Evolutionary conservation across 306 rosid species (phyloP).

Genomic region (Citrullus colocynthis): DNA sequence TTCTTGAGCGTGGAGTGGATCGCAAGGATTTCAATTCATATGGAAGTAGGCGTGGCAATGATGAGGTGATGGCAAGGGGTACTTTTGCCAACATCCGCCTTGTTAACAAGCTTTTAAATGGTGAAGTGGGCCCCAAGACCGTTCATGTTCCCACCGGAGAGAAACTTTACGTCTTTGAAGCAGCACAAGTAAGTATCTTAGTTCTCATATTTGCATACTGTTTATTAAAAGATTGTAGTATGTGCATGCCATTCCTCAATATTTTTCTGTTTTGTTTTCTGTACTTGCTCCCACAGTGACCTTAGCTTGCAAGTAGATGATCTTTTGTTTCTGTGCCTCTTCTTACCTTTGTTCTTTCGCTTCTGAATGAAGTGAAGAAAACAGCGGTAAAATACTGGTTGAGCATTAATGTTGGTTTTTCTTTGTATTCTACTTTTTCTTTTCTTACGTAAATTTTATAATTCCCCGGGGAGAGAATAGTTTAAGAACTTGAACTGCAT

Average conservation of each 20-base stretch:
- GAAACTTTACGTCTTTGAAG: constrained; percentile 65
- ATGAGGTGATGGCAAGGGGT: constrained; percentile 94
- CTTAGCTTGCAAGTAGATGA: neutral
- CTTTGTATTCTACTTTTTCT: neutral
- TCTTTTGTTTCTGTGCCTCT: neutral
- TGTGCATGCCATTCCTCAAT: neutral
- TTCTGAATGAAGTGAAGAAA: neutral
- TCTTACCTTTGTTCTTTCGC: neutral
- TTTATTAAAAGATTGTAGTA: neutral
- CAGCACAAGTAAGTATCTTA: constrained; percentile 53
- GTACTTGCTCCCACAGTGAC: neutral
- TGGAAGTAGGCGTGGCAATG: constrained; percentile 93
- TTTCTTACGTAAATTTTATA: neutral
- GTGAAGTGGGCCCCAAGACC: constrained; percentile 84
- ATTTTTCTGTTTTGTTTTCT: neutral
- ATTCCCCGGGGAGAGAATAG: neutral
- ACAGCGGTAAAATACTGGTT: neutral
- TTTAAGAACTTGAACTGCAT: neutral
- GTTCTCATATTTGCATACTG: neutral
- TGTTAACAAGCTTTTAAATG: constrained; percentile 83
- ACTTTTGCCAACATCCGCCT: constrained; percentile 87
- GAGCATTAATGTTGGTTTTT: neutral
- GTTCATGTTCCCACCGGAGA: constrained; percentile 80
- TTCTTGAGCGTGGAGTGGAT: constrained; percentile 66
- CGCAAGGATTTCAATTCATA: constrained; percentile 88